Base-by-base conservation (phyloP, 2,329 filamentous ascomycete genomes). In the Paecilomyces dactylethromorphus region DNA sequence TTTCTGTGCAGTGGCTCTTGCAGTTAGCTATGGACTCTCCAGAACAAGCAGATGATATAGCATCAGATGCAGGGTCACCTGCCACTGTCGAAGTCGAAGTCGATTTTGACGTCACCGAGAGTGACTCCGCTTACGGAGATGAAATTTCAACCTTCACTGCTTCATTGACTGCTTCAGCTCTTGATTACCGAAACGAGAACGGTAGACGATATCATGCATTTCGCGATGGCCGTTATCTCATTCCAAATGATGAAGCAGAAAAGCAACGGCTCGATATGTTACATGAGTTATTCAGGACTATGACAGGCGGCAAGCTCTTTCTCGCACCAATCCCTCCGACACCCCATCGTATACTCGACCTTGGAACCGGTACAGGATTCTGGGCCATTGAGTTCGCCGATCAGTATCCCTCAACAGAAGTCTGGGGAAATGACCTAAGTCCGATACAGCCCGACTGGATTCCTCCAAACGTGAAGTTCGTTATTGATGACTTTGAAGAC, bases 401-500 rank as follows among this genome's bases (percentile, higher is more conserved):
- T 59, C 56, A 60, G 31, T 68, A 65, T 33, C 68, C 68, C 10
- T 63, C 59, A 21, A 63, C 69, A 15, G 55, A 68, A 53, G 63
- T 69, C 54, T 31, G 53, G 56, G 69, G 68, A 8, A 70, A 68
- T 29, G 69, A 71, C 57, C 56, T 70, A 10, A 69, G 66, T 53
- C 69, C 69, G 18, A 69, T 65, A 33, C 66, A 68, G 35, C 67
- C 67, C 3, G 62, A 54, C 51, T 63, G 59, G 60, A 69, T 84
- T 10, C 83, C 83, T 3, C 79, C 82, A 2, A 85, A 85, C 62
- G 76, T 83, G 22, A 74, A 76, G 22, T 85, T 84, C 62, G 73
- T 83, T 66, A 76, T 86, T 11, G 84, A 86, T 59, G 84, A 86
- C 61, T 76, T 82, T 24, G 83, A 86, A 68, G 78, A 77, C 58